Evolutionary conservation across 73 alveolate species (phyloP), one percentile per base, ranked within the genome.

Genomic region (Paramecium bursaria): DNA sequence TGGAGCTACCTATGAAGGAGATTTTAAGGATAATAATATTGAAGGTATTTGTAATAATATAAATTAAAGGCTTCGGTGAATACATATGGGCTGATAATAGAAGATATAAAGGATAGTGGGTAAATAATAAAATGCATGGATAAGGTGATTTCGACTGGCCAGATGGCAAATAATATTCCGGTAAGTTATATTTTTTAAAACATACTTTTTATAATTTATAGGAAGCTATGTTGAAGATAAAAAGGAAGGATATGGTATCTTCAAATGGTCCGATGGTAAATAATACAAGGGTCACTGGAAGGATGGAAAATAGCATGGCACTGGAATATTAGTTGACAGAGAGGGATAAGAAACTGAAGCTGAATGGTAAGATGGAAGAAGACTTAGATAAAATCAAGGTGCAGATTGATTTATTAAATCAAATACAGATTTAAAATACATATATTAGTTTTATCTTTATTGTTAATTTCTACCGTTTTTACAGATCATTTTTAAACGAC

Each of bases 281-380:
- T 29, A 53, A 35, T 79, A 79, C 10, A 79, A 79, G 25, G 89
- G 89, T 0, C 74, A 79, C 76, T 93, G 96, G 98, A 89, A 88
- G 74, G 96, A 86, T 31, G 98, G 95, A 46, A 89, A 86, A 67
- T 85, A 94, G 33, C 94, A 95, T 87, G 97, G 97, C 19, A 79
- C 35, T 39, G 89, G 89, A 33, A 42, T 53, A 14, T 79, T 79
- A 13, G 85, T 53, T 35, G 76, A 53, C 50, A 79, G 85, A 26
- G 76, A 73, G 46, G 50, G 50, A 1, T 46, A 57, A 23, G 89
- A 53, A 31, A 57, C 35, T 25, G 89, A 79, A 44, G 89, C 85
- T 31, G 61, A 53, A 21, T 79, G 89, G 89, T 67, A 49, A 14
- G 67, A 79, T 14, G 89, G 89, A 39, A 79, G 57, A 79, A 54